Evolutionary conservation across 495 filamentous ascomycete genomes (phyloP), one percentile per base, ranked within the genome.

Genomic region (Penicillium maclennaniae): DNA sequence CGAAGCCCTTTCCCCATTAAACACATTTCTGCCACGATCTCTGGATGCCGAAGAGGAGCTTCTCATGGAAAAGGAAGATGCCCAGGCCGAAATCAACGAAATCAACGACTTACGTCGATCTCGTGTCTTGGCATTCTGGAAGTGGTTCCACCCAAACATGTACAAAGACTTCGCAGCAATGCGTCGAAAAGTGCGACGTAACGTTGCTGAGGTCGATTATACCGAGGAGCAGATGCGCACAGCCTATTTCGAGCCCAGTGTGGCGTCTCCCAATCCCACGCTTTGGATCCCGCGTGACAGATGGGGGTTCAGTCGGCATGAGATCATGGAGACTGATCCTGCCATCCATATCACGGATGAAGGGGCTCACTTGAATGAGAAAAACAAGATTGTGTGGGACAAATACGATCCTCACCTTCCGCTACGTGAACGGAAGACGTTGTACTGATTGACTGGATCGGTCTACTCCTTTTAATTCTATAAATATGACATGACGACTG

Each of bases 101-200:
- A 54, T 63, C 45, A 56, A 60, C 47, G 59, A 63, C 21, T 25
- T 55, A 31, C 66, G 60, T 28, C 67, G 60, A 4, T 52, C 65
- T 17, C 58, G 68, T 8, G 23, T 42, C 17, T 39, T 59, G 19
- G 58, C 72, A 5, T 69, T 91, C 41, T 66, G 75, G 54, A 86
- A 85, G 60, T 93, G 86, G 75, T 77, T 96, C 57, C 84, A 86
- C 58, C 91, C 91, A 0, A 86, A 91, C 74, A 71, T 85, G 17
- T 86, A 90, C 68, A 71, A 80, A 31, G 83, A 87, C 62, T 92
- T 91, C 58, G 71, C 76, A 1, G 74, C 79, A 19, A 79, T 91
- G 42, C 83, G 89, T 16, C 77, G 79, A 14, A 80, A 90, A 40
- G 81, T 91, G 12, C 88, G 89, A 4, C 78, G 79, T 21, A 74